Base-by-base conservation (phyloP, 108 stramenopile genomes). In the Pseudonitzschia pungens region DNA sequence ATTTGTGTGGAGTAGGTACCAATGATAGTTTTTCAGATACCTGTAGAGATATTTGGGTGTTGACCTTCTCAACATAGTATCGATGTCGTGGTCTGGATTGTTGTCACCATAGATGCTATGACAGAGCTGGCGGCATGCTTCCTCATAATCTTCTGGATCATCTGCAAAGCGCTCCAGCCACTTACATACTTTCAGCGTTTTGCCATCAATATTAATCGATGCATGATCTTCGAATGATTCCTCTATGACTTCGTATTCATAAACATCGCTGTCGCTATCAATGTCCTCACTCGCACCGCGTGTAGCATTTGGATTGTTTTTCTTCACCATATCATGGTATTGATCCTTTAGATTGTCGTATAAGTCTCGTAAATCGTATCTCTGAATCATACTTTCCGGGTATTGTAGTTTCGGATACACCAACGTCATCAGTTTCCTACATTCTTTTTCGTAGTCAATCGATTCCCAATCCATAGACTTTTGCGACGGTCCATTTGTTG, bases 261-360 rank as follows among this genome's bases (percentile, higher is more conserved):
- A n/a, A 36, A 22, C 20, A 33, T 54, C 50, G 8, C 20, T 20
- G 33, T 1, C 33, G 26, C 27, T 16, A 40, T 60, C 45, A 14
- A 48, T 48, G 14, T 48, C 45, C 57, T 11, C 28, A 48, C 14
- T 48, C 16, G 45, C 14, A 18, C n/a, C n/a, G n/a, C n/a, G n/a
- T n/a, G 2, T 48, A 11, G 14, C 45, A 48, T 48, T 11, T 8
- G 12, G 21, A 43, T 42, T 24, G 16, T 68, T 10, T 5, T 68
- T 28, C 16, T 66, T 31, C 20, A 72, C 9, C 22, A 69, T 28
- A 43, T 57, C 55, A 3, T 57, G 51, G 66, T 78, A 62, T 24
- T 72, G 77, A 7, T 78, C 71, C 44, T 68, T 72, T 14, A 78
- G 58, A 57, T 68, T 72, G 55, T 21, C 60, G 67, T 78, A 78